Evolutionary conservation across 1,284 basidiomycete species (phyloP), one percentile per base, ranked within the genome.

Genomic region (Xerocomus amazonicus): DNA sequence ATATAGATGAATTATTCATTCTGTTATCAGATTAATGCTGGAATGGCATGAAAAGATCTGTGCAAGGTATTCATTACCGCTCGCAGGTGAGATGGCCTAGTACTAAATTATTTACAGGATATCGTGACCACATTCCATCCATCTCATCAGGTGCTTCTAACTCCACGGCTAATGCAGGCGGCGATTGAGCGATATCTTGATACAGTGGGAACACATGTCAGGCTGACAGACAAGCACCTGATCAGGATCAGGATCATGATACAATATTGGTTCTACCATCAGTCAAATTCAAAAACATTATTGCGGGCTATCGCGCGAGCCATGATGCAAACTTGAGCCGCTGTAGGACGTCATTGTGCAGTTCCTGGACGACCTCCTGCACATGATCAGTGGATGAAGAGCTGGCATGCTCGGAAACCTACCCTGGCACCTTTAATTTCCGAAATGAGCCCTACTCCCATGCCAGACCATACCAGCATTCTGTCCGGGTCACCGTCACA

Each of bases 381-480:
- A 26, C 53, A 53, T 31, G 57, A 47, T 53, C 23, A 55, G 48
- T 23, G 23, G 28, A 45, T 34, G 29, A 2, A 42, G 9, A 23
- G 28, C 17, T 40, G 35, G 52, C 38, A 17, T 40, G 27, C 51
- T 39, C 45, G 34, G 56, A 72, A 57, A 49, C 61, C 6, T 50
- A 84, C 86, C 73, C 77, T 74, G 8, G 84, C 82, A 34, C 76
- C 67, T 60, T 78, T 75, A 51, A 80, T 71, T 51, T 74, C 70
- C 29, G 71, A 71, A 67, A 86, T 74, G 45, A 79, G 70, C n/a
- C 78, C 80, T 45, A 87, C 77, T 32, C 84, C 80, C 45, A 77
- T 74, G 17, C 88, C 87, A 17, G 83, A 78, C 86, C 87, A 89
- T n/a, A 81, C 71, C 14, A 87, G 65, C 55, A 79, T 74, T 49